Evolutionary conservation across 176 grass and related monocot species (phyloP).

Genomic region (Typha latifolia): DNA sequence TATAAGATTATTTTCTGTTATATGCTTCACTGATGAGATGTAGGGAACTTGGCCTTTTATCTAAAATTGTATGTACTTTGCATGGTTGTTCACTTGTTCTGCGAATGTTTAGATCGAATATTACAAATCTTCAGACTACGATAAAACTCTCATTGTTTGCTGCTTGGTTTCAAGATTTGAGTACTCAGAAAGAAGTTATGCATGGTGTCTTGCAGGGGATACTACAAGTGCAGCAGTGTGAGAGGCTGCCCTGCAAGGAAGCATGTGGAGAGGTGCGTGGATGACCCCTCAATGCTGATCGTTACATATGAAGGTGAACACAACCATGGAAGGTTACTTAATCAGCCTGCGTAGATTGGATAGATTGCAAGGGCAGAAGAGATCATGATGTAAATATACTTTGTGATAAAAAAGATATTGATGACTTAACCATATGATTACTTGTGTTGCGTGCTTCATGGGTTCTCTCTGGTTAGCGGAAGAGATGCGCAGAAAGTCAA

Average conservation of each 20-base stretch:
- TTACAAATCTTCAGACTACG: not conserved
- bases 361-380: too few relatives aligned
- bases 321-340: slow-evolving; percentile 43
- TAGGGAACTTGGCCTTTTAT: not conserved
- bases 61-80: too few relatives aligned
- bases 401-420: not conserved
- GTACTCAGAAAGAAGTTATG: not conserved
- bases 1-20: not conserved
- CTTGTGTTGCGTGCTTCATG: not conserved
- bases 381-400: not conserved
- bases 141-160: not conserved
- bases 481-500: not conserved
- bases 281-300: slow-evolving; percentile 80
- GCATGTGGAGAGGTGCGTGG: slow-evolving; percentile 80
- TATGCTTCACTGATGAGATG: not conserved
- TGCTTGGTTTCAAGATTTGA: not conserved
- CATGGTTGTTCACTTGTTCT: too few relatives aligned
- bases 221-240: slow-evolving; percentile 91
- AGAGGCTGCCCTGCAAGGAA: slow-evolving; percentile 85
- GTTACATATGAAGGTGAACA: slow-evolving; percentile 92
- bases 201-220: slow-evolving; percentile 44
- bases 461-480: not conserved
- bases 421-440: too few relatives aligned
- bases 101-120: too few relatives aligned
- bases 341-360: slow-evolving; percentile 29